Evolutionary conservation across 2,329 filamentous ascomycete genomes (phyloP).

Genomic region (Laburnicola sp.): DNA sequence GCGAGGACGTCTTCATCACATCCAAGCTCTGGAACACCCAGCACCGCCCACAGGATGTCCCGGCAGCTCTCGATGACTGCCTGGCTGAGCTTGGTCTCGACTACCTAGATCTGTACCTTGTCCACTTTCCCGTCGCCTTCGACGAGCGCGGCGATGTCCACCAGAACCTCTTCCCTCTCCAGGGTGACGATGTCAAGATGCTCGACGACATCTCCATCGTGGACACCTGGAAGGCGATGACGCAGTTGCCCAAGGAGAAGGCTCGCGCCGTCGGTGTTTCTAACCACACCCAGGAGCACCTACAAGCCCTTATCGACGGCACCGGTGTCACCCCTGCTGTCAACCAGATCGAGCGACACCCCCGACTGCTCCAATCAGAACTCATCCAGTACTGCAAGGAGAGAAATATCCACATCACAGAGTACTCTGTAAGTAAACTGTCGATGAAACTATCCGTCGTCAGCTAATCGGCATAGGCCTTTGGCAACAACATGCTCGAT

Average conservation of each 20-base stretch:
- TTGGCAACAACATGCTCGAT: conserved; percentile 62
- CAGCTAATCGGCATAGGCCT: conserved; percentile 62
- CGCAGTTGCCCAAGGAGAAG: conserved; percentile 40
- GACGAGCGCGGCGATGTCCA: conserved; percentile 49
- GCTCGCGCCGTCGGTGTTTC: conserved; percentile 35
- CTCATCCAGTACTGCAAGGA: conserved; percentile 35
- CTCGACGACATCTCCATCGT: conserved; percentile 61
- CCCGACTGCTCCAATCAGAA: conserved; percentile 31
- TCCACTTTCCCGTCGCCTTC: conserved; percentile 67
- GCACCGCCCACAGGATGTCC: conserved; percentile 69
- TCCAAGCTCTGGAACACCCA: conserved; percentile 92
- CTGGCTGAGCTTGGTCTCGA: conserved; percentile 77
- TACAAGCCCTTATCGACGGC: conserved; percentile 59
- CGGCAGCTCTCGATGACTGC: conserved; percentile 71
- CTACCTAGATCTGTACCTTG: conserved; percentile 87
- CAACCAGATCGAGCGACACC: conserved; percentile 40
- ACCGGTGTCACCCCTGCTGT: conserved; percentile 35
- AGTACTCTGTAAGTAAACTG: conserved; percentile 27
- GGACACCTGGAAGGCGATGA: conserved; percentile 47
- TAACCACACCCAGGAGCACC: conserved; percentile 37
- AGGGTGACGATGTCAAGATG: conserved; percentile 25
- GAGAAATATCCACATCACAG: conserved; percentile 38
- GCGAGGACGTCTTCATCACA: conserved; percentile 52
- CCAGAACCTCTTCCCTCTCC: conserved; percentile 30
- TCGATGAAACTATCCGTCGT: conserved; percentile 58